Evolutionary conservation across 2,329 filamentous ascomycete species (phyloP).

Genomic region (Paecilomyces formosus): DNA sequence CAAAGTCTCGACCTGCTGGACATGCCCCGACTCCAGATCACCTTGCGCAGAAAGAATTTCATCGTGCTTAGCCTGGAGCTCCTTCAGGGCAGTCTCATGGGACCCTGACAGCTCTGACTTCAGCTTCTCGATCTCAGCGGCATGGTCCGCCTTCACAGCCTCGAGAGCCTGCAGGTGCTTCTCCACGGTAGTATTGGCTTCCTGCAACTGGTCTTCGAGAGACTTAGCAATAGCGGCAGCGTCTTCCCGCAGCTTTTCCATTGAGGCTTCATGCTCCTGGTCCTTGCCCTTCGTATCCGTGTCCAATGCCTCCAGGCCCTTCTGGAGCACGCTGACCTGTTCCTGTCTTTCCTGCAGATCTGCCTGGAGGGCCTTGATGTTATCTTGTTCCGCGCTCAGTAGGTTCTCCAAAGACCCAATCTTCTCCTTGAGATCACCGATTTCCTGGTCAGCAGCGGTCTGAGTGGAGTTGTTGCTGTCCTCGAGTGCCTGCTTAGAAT

Average conservation of each 20-base stretch:
- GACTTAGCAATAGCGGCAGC: constrained; percentile 24
- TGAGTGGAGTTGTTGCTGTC: constrained; percentile 25
- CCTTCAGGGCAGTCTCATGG: constrained; percentile 20
- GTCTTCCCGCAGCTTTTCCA: constrained; percentile 27
- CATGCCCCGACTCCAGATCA: constrained; percentile 24
- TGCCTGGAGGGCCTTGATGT: constrained; percentile 27
- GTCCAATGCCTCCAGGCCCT: constrained; percentile 28
- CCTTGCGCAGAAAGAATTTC: constrained; percentile 19
- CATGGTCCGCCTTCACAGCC: constrained; percentile 26
- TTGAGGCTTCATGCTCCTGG: constrained; percentile 22
- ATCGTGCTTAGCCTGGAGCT: constrained; percentile 28
- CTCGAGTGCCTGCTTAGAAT: constrained; percentile 26
- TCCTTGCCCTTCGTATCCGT: constrained; percentile 30
- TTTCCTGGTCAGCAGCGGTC: constrained; percentile 25
- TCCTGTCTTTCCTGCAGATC: constrained; percentile 28
- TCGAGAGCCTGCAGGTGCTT: constrained; percentile 26
- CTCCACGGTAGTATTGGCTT: constrained; percentile 21
- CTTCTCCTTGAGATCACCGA: constrained; percentile 28
- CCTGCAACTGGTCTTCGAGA: constrained; percentile 25
- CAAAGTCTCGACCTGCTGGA: constrained; percentile 19
- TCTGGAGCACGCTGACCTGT: constrained; percentile 30
- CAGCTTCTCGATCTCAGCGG: constrained; percentile 21
- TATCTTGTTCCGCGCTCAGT: constrained; percentile 19
- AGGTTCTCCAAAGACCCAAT: constrained; percentile 24
- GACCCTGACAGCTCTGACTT: constrained; percentile 16